Conservation (phyloP, 768 basidiomycete species). For the Leccinellum rugosiceps region DNA sequence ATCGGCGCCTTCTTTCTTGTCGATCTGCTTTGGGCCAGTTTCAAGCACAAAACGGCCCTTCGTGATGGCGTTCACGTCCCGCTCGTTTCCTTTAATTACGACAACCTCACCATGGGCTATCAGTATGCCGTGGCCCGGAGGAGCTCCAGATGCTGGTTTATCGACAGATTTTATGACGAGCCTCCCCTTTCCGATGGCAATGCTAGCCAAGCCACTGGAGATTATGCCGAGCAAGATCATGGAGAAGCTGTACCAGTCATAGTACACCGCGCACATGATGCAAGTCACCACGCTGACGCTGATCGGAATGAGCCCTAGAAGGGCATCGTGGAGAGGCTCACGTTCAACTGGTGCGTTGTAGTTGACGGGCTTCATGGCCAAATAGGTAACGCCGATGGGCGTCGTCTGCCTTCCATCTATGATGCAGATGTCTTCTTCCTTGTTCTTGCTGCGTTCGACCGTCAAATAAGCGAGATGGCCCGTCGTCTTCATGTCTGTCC, state of each 20-base stretch:
- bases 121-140: slow-evolving; percentile 31
- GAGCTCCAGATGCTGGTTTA: slow-evolving; percentile 18
- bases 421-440: fast-evolving
- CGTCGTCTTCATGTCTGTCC: slow-evolving; percentile 26
- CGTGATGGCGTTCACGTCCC: slow-evolving; percentile 28
- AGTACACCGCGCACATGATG: slow-evolving; percentile 17
- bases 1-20: not conserved
- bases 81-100: slow-evolving; percentile 27
- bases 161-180: slow-evolving; percentile 15
- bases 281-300: slow-evolving; percentile 23
- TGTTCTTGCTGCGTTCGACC: slow-evolving; percentile 14
- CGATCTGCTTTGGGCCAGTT: not conserved
- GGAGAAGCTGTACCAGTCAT: slow-evolving; percentile 31
- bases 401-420: slow-evolving; percentile 12
- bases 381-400: slow-evolving; percentile 14
- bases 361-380: slow-evolving; percentile 12
- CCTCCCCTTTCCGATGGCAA: slow-evolving; percentile 25
- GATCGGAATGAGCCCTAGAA: slow-evolving; percentile 25
- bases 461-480: slow-evolving; percentile 29
- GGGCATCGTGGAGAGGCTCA: not conserved
- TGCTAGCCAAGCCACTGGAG: slow-evolving; percentile 27
- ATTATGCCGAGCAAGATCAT: slow-evolving; percentile 34
- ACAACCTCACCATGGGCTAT: slow-evolving; percentile 16
- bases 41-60: slow-evolving; percentile 28
- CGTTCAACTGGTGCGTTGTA: not conserved